phyloP scores from a whole-genome alignment of 78 protist genomes.

The Polysphondylium violaceum region DNA sequence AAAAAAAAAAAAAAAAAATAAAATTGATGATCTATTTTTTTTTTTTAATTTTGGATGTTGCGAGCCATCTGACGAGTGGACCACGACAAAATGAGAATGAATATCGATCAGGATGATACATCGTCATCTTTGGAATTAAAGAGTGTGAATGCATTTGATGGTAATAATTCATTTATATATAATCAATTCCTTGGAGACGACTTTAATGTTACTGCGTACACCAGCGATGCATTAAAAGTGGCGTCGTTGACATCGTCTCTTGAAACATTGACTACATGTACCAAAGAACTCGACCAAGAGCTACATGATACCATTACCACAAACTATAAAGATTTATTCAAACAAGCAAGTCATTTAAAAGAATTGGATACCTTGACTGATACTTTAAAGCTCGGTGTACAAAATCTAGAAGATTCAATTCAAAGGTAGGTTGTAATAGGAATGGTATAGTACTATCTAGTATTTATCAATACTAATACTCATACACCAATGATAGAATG shows the following conservation, averaged over 20 bases:
- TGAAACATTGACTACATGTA: constrained; percentile 19
- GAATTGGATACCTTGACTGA: constrained; percentile 55
- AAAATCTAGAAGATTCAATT: constrained; percentile 34
- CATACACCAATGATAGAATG: constrained; percentile 34
- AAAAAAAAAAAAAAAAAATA: constrained; percentile 13
- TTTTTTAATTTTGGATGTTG: not conserved
- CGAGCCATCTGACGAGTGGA: not conserved
- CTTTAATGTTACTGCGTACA: constrained; percentile 52
- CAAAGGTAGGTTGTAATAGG: not conserved
- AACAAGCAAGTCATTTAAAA: constrained; percentile 48
- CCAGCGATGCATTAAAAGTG: constrained; percentile 73
- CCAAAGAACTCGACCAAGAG: constrained; percentile 42
- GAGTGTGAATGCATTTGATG: constrained; percentile 22
- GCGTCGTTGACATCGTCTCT: constrained; percentile 51
- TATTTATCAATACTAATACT: too few species aligned
- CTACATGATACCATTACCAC: constrained; percentile 25
- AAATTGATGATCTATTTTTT: not conserved
- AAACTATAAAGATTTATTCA: constrained; percentile 58
- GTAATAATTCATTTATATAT: constrained; percentile 23
- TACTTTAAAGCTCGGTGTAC: constrained; percentile 12
- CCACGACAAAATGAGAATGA: not conserved
- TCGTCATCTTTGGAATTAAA: not conserved
- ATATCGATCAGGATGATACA: not conserved
- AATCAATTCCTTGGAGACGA: constrained; percentile 50
- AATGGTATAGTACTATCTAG: too few species aligned